phyloP scores from a whole-genome alignment of 495 filamentous ascomycete species.

The Talaromyces trachyspermus region DNA sequence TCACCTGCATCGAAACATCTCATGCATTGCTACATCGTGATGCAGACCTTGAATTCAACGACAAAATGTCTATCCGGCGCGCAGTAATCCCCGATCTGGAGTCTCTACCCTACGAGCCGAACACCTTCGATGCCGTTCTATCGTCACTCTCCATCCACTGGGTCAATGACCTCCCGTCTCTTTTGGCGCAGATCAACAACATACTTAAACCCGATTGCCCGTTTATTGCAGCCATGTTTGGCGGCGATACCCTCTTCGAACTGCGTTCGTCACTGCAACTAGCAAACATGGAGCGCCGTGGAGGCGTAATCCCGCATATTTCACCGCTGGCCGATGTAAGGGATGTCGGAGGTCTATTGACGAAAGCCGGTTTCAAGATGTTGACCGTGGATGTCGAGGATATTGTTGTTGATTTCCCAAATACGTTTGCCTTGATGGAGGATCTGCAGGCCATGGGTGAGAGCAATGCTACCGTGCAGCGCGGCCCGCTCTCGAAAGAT shows the following conservation, averaged over 20 bases:
- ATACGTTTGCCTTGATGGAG: slow-evolving; percentile 82
- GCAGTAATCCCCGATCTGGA: slow-evolving; percentile 62
- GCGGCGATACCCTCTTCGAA: slow-evolving; percentile 91
- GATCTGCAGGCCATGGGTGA: slow-evolving; percentile 96
- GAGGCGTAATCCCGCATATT: slow-evolving; percentile 80
- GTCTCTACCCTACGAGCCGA: slow-evolving; percentile 65
- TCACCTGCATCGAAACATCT: slow-evolving; percentile 79
- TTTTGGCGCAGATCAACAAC: slow-evolving; percentile 71
- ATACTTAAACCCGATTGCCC: slow-evolving; percentile 85
- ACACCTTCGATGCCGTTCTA: slow-evolving; percentile 80
- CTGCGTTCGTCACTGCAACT: slow-evolving; percentile 90
- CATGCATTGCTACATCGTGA: slow-evolving; percentile 75
- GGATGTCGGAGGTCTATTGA: slow-evolving; percentile 82
- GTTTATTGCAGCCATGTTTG: slow-evolving; percentile 93
- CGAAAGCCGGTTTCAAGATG: slow-evolving; percentile 86
- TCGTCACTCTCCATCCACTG: slow-evolving; percentile 88
- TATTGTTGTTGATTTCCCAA: slow-evolving; percentile 91
- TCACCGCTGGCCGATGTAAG: slow-evolving; percentile 87
- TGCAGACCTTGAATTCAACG: slow-evolving; percentile 66
- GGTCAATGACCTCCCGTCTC: slow-evolving; percentile 89
- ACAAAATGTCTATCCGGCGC: slow-evolving; percentile 59
- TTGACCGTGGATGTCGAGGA: slow-evolving; percentile 97
- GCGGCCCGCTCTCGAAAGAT: slow-evolving; percentile 68
- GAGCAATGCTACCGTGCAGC: slow-evolving; percentile 74
- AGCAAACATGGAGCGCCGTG: slow-evolving; percentile 78